Base-by-base conservation (phyloP, 371 early-diverging fungal genomes). In the Lichtheimia hyalospora region DNA sequence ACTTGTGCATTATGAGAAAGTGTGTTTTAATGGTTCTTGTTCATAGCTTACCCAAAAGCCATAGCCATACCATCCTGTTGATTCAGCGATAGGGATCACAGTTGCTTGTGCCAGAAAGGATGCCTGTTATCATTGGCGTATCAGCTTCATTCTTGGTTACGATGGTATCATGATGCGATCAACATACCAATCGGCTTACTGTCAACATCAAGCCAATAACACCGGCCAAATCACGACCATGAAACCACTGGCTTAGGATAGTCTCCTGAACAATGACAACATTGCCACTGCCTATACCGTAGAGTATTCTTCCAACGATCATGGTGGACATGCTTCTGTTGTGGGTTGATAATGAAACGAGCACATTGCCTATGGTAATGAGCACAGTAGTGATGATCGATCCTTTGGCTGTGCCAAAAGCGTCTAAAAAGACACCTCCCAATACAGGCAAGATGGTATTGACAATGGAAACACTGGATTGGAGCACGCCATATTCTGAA, bases 181-280 rank as follows among this genome's bases (percentile, higher is more conserved):
- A 52, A n/a, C 60, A 49, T 69, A 75, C 84, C 18, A 89, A 61
- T 39, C 89, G 80, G 50, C 89, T 81, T 10, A 81, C 77, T 14
- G 89, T 81, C 14, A 88, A 71, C 68, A 87, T 86, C 15, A 88
- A 56, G 13, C 84, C 89, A 16, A 88, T 75, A 7, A 80, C 82
- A 23, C 77, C 75, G 5, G 89, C 79, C 39, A 89, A 64, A 3
- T 84, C 77, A 46, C 79, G 80, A 41, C 89, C 88, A 23, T 70
- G 73, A 64, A 88, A 88, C 89, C 89, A 88, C 67, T 88, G 86
- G 27, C 86, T 84, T 3, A 88, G 55, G 15, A 88, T 87, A 3
- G 89, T 84, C 54, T 85, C 84, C 65, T 88, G 89, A 18, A 87
- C 84, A 15, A 83, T 88, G 0, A 84, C 80, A 41, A 88, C 81